Base-by-base conservation (phyloP, 331 rosid genomes). In the Prunus yedoensis region DNA sequence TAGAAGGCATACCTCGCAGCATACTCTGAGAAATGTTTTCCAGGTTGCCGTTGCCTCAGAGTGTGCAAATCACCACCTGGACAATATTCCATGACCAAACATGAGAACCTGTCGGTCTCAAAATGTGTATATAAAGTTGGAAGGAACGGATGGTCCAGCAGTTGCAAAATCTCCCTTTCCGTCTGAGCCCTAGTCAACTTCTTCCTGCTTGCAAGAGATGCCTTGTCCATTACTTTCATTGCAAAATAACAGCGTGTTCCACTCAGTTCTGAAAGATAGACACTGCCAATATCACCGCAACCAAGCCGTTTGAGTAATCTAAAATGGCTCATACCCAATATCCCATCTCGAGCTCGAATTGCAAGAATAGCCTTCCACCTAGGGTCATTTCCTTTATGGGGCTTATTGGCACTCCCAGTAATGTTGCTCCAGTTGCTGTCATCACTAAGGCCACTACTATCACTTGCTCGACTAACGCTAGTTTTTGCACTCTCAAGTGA, bases 141-240 rank as follows among this genome's bases (percentile, higher is more conserved):
- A 54, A 95, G 92, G 83, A 95, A 95, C 69, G 99, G 99, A 82
- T 95, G 99, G 84, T 95, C 99, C 85, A 95, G 94, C 84, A 90
- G 86, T 88, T 95, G 99, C 83, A 95, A 74, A 80, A 95, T 95
- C 85, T 95, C 99, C 84, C 98, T 84, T 76, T 95, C 99, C 13
- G 99, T 95, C 83, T 95, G 99, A 73, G 97, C 97, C 83, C 99
- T 89, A 51, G 86, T 85, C 82, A 95, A 82, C 90, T 95, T 95
- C 91, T 95, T 95, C 88, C 99, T 86, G 83, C 89, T 88, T 43
- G 96, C 99, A 74, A 95, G 87, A 59, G 99, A 95, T 70, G 97
- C 94, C 84, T 95, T 95, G 83, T 95, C 99, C 99, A 95, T 95
- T 56, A 95, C 99, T 87, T 95, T 95, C 99, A 95, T 92, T 10